These are phyloP conservation scores for Pouteria campechiana DNA, from an alignment of 179 eudicot species.

Conservation along the genomic window DNA sequence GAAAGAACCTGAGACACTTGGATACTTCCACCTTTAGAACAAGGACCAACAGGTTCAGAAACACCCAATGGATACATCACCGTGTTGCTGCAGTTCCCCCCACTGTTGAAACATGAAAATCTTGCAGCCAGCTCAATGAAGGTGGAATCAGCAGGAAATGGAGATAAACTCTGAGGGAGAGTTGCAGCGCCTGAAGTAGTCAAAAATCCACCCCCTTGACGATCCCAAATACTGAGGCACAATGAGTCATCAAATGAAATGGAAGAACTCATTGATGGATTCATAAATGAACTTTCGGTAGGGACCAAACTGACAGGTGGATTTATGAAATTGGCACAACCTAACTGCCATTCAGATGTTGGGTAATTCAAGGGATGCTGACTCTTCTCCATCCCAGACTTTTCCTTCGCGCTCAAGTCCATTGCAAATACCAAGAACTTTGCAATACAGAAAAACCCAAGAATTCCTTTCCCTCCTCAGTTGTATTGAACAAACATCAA, in stretches of 20 bases:
- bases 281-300: conserved; percentile 19
- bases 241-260: conserved; percentile 49
- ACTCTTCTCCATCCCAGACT: conserved; percentile 37
- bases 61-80: conserved; percentile 51
- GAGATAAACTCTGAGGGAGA: conserved; percentile 57
- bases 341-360: conserved; percentile 53
- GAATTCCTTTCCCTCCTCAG: not conserved
- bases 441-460: conserved; percentile 8
- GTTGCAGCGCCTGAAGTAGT: conserved; percentile 34
- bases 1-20: conserved; percentile 35
- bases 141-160: conserved; percentile 79
- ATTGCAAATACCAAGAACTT: conserved; percentile 11
- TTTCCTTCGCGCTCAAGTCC: conserved; percentile 44
- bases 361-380: conserved; percentile 34
- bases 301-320: conserved; percentile 39
- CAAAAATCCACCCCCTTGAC: conserved; percentile 32
- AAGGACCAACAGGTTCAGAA: conserved; percentile 33
- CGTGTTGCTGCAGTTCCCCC: conserved; percentile 52
- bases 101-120: conserved; percentile 81
- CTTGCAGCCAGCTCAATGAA: conserved; percentile 93
- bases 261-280: conserved; percentile 33
- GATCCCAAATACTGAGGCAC: conserved; percentile 64
- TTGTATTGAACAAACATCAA: not conserved
- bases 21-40: conserved; percentile 26
- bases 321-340: conserved; percentile 23